These are phyloP conservation scores for Talaromyces albobiverticillius DNA, from an alignment of 2,329 filamentous ascomycete genomes.

Conservation along the genomic window DNA sequence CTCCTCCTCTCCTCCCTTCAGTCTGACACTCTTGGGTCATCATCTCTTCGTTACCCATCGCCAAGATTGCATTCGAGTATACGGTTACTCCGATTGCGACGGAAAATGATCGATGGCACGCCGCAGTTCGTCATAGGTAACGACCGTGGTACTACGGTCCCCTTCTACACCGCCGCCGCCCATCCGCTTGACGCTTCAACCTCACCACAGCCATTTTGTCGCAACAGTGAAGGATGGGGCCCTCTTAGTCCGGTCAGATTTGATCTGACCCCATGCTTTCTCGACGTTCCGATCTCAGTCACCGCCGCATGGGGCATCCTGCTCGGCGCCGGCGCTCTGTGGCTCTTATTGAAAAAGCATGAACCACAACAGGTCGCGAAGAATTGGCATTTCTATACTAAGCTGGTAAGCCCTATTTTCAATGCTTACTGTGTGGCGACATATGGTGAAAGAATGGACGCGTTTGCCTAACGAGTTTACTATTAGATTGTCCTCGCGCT, in stretches of 20 bases:
- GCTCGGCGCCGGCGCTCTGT: constrained; percentile 72
- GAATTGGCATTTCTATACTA: constrained; percentile 90
- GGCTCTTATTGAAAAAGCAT: constrained; percentile 72
- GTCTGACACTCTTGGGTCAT: too few species aligned
- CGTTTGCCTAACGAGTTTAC: constrained; percentile 11
- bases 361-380: constrained; percentile 66
- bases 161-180: constrained; percentile 9
- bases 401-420: constrained; percentile 63
- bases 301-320: constrained; percentile 79
- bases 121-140: constrained; percentile 21
- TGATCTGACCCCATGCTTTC: constrained; percentile 96
- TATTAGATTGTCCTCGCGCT: constrained; percentile 60
- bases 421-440: background rate
- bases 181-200: constrained; percentile 20
- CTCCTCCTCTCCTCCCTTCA: too few species aligned
- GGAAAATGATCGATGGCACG: constrained; percentile 25
- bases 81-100: constrained; percentile 13
- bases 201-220: constrained; percentile 69
- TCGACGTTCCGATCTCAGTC: constrained; percentile 80
- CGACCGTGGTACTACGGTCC: constrained; percentile 15
- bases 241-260: constrained; percentile 82
- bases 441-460: background rate
- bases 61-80: constrained; percentile 1
- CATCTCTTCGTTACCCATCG: background rate
- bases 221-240: constrained; percentile 92